Evolutionary conservation across 306 rosid genomes (phyloP).

Genomic region (Malus orientalis): DNA sequence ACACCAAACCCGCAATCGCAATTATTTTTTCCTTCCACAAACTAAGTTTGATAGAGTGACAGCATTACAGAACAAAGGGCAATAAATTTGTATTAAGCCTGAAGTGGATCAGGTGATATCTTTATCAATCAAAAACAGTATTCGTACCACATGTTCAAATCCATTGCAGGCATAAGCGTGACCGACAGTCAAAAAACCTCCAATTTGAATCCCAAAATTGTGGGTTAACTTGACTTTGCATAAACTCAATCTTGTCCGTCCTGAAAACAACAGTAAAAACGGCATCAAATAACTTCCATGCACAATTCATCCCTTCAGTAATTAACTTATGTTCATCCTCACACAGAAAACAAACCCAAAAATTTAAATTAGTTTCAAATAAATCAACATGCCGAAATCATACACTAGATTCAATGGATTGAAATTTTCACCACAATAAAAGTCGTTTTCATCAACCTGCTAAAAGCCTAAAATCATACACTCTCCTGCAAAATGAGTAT

Average conservation of each 20-base stretch:
- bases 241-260: conserved; percentile 19
- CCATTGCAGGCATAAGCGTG: not conserved
- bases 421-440: not conserved
- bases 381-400: not conserved
- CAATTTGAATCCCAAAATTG: not conserved
- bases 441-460: not conserved
- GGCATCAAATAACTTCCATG: not conserved
- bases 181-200: conserved; percentile 6
- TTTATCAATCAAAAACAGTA: conserved; percentile 18
- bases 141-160: conserved; percentile 13
- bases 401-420: not conserved
- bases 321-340: not conserved
- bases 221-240: conserved; percentile 6
- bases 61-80: conserved; percentile 10
- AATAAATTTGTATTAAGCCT: not conserved
- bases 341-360: not conserved
- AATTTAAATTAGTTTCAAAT: not conserved
- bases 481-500: not conserved
- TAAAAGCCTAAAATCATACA: too few relatives aligned
- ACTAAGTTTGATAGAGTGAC: not conserved
- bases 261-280: conserved; percentile 12
- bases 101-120: conserved; percentile 1
- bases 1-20: not conserved
- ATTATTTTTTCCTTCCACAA: conserved; percentile 14
- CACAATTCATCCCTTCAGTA: not conserved